A percentile compares a stretch with the other conserved stretches of the same genome.
phyloP scores from a whole-genome alignment of 495 filamentous ascomycete species.

The Trichoderma orchidacearum region DNA sequence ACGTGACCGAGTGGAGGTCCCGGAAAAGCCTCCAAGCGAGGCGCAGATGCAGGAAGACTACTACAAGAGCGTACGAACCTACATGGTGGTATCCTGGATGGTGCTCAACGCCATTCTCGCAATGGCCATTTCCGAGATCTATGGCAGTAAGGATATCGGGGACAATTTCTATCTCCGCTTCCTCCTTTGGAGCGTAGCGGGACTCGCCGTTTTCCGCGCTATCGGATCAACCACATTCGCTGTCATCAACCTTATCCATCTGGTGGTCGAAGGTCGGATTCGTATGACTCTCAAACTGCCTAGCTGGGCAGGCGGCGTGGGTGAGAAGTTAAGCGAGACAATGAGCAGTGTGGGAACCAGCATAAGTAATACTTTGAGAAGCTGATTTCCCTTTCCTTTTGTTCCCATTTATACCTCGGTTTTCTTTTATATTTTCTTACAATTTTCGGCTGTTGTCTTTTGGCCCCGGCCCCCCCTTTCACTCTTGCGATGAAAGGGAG shows the following conservation, averaged over 20 bases:
- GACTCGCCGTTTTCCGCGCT: conserved; percentile 70
- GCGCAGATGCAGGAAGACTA: conserved; percentile 92
- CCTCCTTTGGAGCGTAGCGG: conserved; percentile 85
- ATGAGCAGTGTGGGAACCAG: conserved; percentile 27
- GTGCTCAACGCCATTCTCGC: conserved; percentile 78
- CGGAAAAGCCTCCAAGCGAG: conserved; percentile 45
- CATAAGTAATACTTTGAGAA: conserved; percentile 4
- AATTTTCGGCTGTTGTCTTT: background rate
- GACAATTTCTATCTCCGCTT: conserved; percentile 85
- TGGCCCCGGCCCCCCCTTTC: too few species aligned
- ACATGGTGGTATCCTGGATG: conserved; percentile 98
- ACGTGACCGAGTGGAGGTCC: conserved; percentile 79
- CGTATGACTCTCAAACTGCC: conserved; percentile 42
- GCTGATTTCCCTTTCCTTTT: background rate
- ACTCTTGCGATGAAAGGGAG: background rate
- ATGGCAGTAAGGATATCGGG: conserved; percentile 51
- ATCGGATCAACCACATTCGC: conserved; percentile 71
- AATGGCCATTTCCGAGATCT: conserved; percentile 88
- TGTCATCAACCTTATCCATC: conserved; percentile 68
- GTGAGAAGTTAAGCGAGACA: conserved; percentile 24
- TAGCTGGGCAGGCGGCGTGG: conserved; percentile 31
- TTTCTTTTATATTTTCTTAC: background rate
- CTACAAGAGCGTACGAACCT: conserved; percentile 93
- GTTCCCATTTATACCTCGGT: too few species aligned
- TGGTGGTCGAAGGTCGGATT: conserved; percentile 72